A percentile compares a stretch with the other conserved stretches of the same genome.
phyloP scores from a whole-genome alignment of 345 rosid genomes.

The Rhizophora mangle region DNA sequence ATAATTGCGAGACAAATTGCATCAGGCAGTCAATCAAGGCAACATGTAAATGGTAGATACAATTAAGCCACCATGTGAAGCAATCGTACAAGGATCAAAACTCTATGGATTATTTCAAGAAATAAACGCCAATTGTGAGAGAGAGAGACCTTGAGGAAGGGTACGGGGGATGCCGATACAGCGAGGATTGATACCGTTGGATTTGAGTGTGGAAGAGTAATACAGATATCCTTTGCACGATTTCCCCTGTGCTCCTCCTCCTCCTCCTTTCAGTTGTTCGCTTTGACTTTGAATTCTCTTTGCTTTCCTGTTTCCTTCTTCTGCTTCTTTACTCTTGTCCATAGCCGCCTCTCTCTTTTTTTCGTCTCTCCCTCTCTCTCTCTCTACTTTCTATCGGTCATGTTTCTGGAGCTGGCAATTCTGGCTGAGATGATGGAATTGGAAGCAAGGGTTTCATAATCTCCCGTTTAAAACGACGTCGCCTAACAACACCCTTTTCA shows the following conservation, averaged over 20 bases:
- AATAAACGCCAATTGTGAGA: background rate
- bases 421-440: too few species aligned
- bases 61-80: background rate
- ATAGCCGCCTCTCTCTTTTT: background rate
- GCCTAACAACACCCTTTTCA: too few species aligned
- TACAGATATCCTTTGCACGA: conserved; percentile 63
- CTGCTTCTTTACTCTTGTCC: conserved; percentile 7
- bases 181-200: conserved; percentile 54
- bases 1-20: background rate
- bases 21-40: background rate
- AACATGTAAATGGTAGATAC: background rate
- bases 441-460: too few species aligned
- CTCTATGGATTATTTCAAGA: too few species aligned
- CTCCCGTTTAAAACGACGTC: too few species aligned
- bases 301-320: conserved; percentile 3
- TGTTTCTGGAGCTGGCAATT: too few species aligned
- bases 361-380: background rate
- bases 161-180: conserved; percentile 66
- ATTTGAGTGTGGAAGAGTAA: conserved; percentile 56
- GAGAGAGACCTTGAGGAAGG: conserved; percentile 31
- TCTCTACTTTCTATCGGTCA: background rate
- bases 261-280: conserved; percentile 18
- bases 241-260: conserved; percentile 39
- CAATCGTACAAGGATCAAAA: background rate
- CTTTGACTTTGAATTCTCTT: background rate